Evolutionary conservation across 106 monocot species (phyloP), one percentile per base, ranked within the genome.

Genomic region (Dioscorea dumetorum): DNA sequence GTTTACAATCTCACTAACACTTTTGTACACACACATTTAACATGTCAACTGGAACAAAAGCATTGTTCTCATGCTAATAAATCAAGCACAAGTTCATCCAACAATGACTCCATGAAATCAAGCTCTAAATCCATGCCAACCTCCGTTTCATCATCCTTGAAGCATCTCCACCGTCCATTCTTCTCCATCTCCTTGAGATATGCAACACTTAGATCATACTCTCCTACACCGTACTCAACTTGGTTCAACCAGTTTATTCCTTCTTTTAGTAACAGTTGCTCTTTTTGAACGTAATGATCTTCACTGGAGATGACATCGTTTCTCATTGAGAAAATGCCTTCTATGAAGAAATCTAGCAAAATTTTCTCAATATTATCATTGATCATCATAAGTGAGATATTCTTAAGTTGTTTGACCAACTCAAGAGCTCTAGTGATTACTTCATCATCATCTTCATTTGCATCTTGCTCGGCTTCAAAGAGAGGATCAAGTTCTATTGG

Each of bases 341-440:
- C 76, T 4, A 58, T 33, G 69, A 93, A 88, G 66, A 85, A 88
- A 62, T 86, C 88, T 2, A 83, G 4, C 11, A 93, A 57, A 34
- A 93, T 65, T 49, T 64, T 67, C 69, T 83, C 74, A 24, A 60
- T 19, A 70, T 17, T 24, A 22, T 33, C 61, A 11, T 8, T 66
- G 6, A 21, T 4, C 24, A 5, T 41, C 62, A 23, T 48, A 32
- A 33, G 15, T 1, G 24, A 22, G 49, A 12, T 49, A 16, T 48
- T 21, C 24, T 57, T 58, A 12, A 83, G 33, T 28, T 68, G 51
- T 33, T 24, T n/a, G 48, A 87, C 66, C 3, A 87, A 22, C 17
- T 53, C 70, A 56, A 41, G 59, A 8, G 77, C 76, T 24, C 60
- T 12, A 23, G 22, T 34, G 0, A 24, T 32, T 5, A 54, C 72